Conservation (phyloP, 352 stramenopile genomes). For the Phytophthora constricta region DNA sequence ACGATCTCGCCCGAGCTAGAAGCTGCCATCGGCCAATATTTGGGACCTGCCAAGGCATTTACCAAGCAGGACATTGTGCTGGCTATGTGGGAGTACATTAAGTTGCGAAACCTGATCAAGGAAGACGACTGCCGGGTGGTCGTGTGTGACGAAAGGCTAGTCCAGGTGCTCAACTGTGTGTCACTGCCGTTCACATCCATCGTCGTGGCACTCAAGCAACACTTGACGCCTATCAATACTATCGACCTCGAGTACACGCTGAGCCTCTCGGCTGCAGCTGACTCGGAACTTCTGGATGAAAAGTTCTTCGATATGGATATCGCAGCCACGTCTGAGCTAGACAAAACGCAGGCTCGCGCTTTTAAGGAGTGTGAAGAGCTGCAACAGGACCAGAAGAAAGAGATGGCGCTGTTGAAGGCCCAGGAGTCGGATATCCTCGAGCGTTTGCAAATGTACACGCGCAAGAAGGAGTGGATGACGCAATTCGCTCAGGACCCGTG, state of each 20-base stretch:
- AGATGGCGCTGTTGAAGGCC: constrained; percentile 59
- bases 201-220: constrained; percentile 68
- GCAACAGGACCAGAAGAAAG: constrained; percentile 70
- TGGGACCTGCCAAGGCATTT: constrained; percentile 53
- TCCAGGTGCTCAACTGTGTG: constrained; percentile 68
- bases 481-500: constrained; percentile 73
- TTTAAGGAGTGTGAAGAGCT: constrained; percentile 69
- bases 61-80: constrained; percentile 80
- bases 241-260: constrained; percentile 75
- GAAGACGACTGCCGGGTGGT: constrained; percentile 82
- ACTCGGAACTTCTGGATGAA: constrained; percentile 50
- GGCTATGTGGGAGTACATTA: constrained; percentile 83
- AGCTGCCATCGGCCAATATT: constrained; percentile 45
- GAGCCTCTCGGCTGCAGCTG: constrained; percentile 38
- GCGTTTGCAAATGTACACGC: constrained; percentile 51
- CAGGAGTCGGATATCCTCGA: constrained; percentile 65
- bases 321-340: constrained; percentile 54
- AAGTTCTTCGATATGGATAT: constrained; percentile 71
- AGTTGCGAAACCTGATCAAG: constrained; percentile 77
- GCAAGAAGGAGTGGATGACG: constrained; percentile 73
- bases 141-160: constrained; percentile 60
- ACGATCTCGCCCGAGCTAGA: constrained; percentile 58
- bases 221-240: constrained; percentile 57
- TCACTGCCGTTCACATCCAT: constrained; percentile 75
- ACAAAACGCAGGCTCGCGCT: constrained; percentile 40